Base-by-base conservation (phyloP, 176 grass and related monocot species). In the Oropetium thomaeum region DNA sequence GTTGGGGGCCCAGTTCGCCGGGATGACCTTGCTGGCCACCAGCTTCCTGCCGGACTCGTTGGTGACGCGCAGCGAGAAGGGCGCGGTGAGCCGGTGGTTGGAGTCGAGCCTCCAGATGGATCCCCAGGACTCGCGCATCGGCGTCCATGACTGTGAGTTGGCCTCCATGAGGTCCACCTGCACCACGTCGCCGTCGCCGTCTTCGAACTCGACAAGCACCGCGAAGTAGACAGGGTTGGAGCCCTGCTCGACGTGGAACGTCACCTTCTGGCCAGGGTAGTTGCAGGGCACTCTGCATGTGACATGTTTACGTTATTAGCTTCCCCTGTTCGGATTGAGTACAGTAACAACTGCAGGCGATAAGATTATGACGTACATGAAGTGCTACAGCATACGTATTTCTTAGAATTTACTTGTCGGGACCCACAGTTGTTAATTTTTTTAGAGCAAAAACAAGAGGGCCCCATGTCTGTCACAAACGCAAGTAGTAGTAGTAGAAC, bases 171-270 rank as follows among this genome's bases (percentile, higher is more conserved):
- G 11, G 16, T 90, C 82, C 34, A 97, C 88, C 26, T 73, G 72
- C 47, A 80, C 62, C 8, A 97, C 73, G 54, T 82, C 88, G 15
- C 91, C 87, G 11, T 93, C 90, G 23, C 74, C 79, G 26, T 83
- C 88, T 0, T 84, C 85, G 77, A 87, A 93, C 77, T 87, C 79
- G 8, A 93, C 69, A 0, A 77, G 80, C 37, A 97, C 82, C 0
- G 90, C 83, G 0, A 97, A 22, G 83, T 93, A 97, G 27, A 88
- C 58, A 1, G 88, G 14, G 85, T 97, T 93, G 0, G 90, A 90
- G 1, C 90, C 93, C n/a, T 69, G 54, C 80, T 93, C 90, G 13
- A 91, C 88, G 30, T 90, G 83, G 88, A 97, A 97, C 29, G 81
- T 67, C 10, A 89, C 19, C 39, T 76, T 68, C 42, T 48, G 28